Evolutionary conservation across 345 rosid genomes (phyloP).

Genomic region (Draba incana): DNA sequence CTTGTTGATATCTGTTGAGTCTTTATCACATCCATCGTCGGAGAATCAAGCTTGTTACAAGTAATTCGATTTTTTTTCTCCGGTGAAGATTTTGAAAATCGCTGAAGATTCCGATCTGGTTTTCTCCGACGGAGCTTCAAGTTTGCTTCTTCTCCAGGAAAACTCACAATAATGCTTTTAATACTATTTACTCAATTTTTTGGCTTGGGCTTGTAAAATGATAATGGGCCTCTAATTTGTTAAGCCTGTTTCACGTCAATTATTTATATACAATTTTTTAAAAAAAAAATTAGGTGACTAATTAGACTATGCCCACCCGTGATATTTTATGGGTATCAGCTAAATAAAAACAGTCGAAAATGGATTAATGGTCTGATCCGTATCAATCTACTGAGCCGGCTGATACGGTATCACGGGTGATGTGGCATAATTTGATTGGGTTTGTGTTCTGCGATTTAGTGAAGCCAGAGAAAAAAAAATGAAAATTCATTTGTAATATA

Average conservation of each 20-base stretch:
- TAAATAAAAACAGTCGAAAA: too few species aligned
- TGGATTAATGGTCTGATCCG: too few species aligned
- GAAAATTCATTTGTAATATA: too few species aligned
- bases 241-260: neutral
- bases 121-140: conserved; percentile 3
- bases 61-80: conserved; percentile 3
- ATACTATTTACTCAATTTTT: neutral
- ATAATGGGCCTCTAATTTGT: conserved; percentile 12
- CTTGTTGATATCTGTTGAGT: conserved; percentile 79
- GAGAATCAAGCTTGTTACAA: neutral
- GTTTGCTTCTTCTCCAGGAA: conserved; percentile 48
- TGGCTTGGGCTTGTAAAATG: neutral
- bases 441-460: too few species aligned
- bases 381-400: too few species aligned
- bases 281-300: too few species aligned
- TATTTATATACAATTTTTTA: too few species aligned
- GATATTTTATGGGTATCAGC: too few species aligned
- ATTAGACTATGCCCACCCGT: too few species aligned
- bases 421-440: too few species aligned
- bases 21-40: conserved; percentile 83
- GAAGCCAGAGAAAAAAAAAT: too few species aligned
- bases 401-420: too few species aligned
- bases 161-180: neutral
- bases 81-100: neutral
- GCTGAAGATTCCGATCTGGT: conserved; percentile 17